A percentile compares a stretch with the other conserved stretches of the same genome.
These are phyloP conservation scores for Tricholoma matsutake DNA, from an alignment of 768 basidiomycete genomes.

Conservation along the genomic window DNA sequence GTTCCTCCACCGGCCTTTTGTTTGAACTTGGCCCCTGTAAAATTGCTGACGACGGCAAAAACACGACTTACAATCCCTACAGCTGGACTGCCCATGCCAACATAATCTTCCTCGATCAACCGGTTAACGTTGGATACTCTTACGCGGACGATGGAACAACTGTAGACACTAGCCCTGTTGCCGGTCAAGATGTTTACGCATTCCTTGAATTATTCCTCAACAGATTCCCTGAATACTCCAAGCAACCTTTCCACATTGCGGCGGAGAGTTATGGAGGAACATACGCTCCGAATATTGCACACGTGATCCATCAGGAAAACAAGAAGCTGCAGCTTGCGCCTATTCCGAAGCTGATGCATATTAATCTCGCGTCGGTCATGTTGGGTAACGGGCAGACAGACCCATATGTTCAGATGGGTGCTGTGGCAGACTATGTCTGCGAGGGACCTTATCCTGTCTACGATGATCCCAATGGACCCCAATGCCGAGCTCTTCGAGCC, in stretches of 20 bases:
- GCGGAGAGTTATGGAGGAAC: conserved; percentile 79
- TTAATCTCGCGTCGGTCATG: conserved; percentile 82
- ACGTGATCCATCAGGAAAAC: conserved; percentile 77
- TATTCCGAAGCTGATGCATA: conserved; percentile 50
- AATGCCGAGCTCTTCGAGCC: conserved; percentile 58
- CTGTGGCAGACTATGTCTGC: conserved; percentile 81
- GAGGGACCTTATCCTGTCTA: conserved; percentile 81
- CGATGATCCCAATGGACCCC: conserved; percentile 61
- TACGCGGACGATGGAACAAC: conserved; percentile 73
- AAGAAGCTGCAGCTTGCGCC: conserved; percentile 46
- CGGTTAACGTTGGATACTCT: conserved; percentile 88
- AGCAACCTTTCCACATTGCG: conserved; percentile 71
- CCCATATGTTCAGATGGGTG: conserved; percentile 75
- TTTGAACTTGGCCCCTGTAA: conserved; percentile 92
- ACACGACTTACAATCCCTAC: conserved; percentile 70
- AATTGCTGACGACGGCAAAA: conserved; percentile 64
- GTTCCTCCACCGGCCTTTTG: conserved; percentile 78
- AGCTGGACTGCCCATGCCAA: conserved; percentile 86
- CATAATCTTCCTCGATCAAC: conserved; percentile 76
- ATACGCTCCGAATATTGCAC: conserved; percentile 85
- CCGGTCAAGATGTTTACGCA: conserved; percentile 87
- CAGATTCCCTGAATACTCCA: conserved; percentile 73
- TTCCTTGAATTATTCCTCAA: conserved; percentile 79
- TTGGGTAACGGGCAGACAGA: conserved; percentile 89
- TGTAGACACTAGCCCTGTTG: conserved; percentile 79